Evolutionary conservation across 2,329 filamentous ascomycete genomes (phyloP).

Genomic region (Phyllosticta citriasiana): DNA sequence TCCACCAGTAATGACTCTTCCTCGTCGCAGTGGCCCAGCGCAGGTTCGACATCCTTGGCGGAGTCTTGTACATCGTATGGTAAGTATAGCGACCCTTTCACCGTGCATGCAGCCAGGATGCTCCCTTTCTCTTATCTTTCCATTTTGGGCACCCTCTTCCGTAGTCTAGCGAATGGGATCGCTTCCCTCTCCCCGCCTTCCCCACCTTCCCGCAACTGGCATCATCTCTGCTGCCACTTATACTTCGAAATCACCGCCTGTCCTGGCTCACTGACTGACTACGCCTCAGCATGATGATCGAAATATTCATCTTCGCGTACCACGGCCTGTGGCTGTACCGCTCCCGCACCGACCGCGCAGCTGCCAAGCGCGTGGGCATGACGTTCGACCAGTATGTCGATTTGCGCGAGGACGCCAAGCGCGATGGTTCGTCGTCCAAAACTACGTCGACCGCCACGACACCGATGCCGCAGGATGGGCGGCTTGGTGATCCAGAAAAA

Average conservation of each 20-base stretch:
- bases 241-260: neutral
- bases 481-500: no score
- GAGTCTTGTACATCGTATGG: conserved; percentile 51
- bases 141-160: neutral
- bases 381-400: conserved; percentile 45
- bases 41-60: conserved; percentile 52
- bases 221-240: neutral
- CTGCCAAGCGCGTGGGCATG: conserved; percentile 42
- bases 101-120: neutral
- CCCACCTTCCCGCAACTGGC: neutral
- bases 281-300: conserved; percentile 41
- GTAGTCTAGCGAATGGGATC: neutral
- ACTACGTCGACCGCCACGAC: no score
- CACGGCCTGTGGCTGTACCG: conserved; percentile 51
- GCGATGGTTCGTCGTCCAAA: neutral
- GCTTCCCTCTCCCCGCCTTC: neutral
- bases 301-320: conserved; percentile 50
- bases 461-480: no score
- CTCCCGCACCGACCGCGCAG: conserved; percentile 41
- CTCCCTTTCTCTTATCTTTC: neutral
- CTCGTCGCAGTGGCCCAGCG: conserved; percentile 43
- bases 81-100: conserved; percentile 24
- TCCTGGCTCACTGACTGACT: neutral
- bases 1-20: neutral
- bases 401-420: neutral